Percentiles rank a stretch among this genome's conserved stretches.
Evolutionary conservation across 2,329 filamentous ascomycete species (phyloP).

Genomic region (Peltaster fructicola): DNA sequence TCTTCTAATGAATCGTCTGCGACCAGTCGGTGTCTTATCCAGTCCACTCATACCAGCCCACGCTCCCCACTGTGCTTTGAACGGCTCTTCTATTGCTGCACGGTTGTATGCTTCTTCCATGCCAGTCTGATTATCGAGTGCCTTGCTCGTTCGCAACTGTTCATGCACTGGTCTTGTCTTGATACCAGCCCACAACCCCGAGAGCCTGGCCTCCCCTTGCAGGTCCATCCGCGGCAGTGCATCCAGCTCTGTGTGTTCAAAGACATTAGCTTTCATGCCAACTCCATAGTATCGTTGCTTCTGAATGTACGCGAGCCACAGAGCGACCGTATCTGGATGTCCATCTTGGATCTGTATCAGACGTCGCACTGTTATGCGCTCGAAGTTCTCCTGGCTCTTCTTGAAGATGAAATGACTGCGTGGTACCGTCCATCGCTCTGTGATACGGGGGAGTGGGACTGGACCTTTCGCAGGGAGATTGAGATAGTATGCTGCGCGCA

Average conservation of each 20-base stretch:
- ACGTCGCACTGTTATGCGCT: slow-evolving; percentile 69
- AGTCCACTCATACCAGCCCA: slow-evolving; percentile 12
- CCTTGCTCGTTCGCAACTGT: background rate
- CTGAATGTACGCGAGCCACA: slow-evolving; percentile 82
- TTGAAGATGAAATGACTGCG: slow-evolving; percentile 84
- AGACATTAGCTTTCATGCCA: slow-evolving; percentile 97
- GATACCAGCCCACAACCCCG: slow-evolving; percentile 12
- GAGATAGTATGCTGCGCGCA: slow-evolving; percentile 88
- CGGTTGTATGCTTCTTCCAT: background rate
- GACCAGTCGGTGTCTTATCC: too few relatives aligned
- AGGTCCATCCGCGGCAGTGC: slow-evolving; percentile 10
- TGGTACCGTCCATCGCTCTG: slow-evolving; percentile 88
- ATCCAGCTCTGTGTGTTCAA: slow-evolving; percentile 49
- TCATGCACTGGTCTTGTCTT: slow-evolving; percentile 11
- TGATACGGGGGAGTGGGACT: slow-evolving; percentile 67
- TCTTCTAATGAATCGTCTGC: too few relatives aligned
- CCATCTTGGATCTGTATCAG: slow-evolving; percentile 89
- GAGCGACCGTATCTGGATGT: slow-evolving; percentile 68
- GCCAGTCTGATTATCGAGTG: slow-evolving; percentile 3
- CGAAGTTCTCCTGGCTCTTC: slow-evolving; percentile 95
- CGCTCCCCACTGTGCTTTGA: slow-evolving; percentile 15
- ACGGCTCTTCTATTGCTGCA: slow-evolving; percentile 13
- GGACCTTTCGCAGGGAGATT: slow-evolving; percentile 73
- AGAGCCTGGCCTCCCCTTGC: slow-evolving; percentile 18
- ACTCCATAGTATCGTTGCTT: slow-evolving; percentile 93